Evolutionary conservation across 2,329 filamentous ascomycete species (phyloP).

Genomic region (Trichoderma sp.): DNA sequence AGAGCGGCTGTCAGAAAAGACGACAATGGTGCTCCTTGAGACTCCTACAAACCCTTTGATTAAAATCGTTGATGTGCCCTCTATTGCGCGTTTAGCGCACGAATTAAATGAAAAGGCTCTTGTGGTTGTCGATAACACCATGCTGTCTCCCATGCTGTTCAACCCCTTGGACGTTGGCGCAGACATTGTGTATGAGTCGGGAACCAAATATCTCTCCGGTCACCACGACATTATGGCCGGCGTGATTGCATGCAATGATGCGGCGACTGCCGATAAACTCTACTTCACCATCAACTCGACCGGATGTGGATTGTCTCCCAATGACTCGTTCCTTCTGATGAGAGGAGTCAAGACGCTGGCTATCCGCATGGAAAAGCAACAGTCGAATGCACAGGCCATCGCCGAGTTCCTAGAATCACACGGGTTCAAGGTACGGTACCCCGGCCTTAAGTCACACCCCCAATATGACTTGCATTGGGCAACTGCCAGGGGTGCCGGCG

Average conservation of each 20-base stretch:
- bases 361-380: slow-evolving; percentile 98
- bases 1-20: slow-evolving; percentile 74
- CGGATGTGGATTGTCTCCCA: slow-evolving; percentile 89
- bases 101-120: slow-evolving; percentile 76
- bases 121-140: slow-evolving; percentile 96
- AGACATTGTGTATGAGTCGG: slow-evolving; percentile 95
- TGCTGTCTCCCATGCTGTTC: slow-evolving; percentile 92
- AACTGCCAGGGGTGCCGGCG: slow-evolving; percentile 91
- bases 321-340: slow-evolving; percentile 95
- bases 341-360: slow-evolving; percentile 94
- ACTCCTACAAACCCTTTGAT: slow-evolving; percentile 97
- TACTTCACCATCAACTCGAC: slow-evolving; percentile 98
- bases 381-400: slow-evolving; percentile 86
- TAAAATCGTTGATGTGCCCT: slow-evolving; percentile 91
- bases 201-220: slow-evolving; percentile 96
- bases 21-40: slow-evolving; percentile 92
- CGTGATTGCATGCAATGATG: slow-evolving; percentile 88
- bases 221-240: slow-evolving; percentile 99
- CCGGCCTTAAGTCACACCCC: slow-evolving; percentile 89
- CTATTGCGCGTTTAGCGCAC: slow-evolving; percentile 77
- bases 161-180: slow-evolving; percentile 94
- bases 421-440: slow-evolving; percentile 94
- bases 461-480: slow-evolving; percentile 97
- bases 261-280: slow-evolving; percentile 79
- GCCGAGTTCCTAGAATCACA: slow-evolving; percentile 88